These are phyloP conservation scores for Termitomyces eurrhizus DNA, from an alignment of 768 basidiomycete species.

Conservation along the genomic window DNA sequence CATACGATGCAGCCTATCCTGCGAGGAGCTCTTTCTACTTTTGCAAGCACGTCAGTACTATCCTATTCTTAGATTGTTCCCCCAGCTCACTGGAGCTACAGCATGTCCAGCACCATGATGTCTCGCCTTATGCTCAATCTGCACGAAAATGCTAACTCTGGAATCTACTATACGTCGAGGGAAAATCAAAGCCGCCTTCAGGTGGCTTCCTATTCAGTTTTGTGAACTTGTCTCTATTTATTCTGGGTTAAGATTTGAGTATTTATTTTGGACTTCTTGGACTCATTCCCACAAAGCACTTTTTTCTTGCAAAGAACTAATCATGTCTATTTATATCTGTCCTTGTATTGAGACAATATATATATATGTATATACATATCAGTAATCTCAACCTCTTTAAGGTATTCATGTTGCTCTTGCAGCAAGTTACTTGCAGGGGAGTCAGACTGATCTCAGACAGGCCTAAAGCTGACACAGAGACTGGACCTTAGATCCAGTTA, in stretches of 20 bases:
- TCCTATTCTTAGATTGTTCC: neutral
- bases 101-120: constrained; percentile 12
- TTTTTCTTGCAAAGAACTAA: neutral
- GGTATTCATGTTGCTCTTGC: no score
- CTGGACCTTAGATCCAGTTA: no score
- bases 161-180: neutral
- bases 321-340: neutral
- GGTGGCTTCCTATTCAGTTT: neutral
- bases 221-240: neutral
- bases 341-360: no score
- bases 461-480: no score
- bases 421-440: no score
- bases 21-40: neutral
- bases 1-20: neutral
- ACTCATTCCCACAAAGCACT: neutral
- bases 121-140: constrained; percentile 13
- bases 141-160: constrained; percentile 1
- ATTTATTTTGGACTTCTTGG: neutral
- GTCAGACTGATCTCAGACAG: no score
- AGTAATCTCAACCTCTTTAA: no score
- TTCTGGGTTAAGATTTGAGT: neutral
- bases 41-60: neutral
- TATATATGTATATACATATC: no score
- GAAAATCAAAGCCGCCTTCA: neutral
- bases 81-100: neutral